A percentile compares a stretch with the other conserved stretches of the same genome.
phyloP scores from a whole-genome alignment of 1,284 basidiomycete species.

The Apiotrichum brassicae region DNA sequence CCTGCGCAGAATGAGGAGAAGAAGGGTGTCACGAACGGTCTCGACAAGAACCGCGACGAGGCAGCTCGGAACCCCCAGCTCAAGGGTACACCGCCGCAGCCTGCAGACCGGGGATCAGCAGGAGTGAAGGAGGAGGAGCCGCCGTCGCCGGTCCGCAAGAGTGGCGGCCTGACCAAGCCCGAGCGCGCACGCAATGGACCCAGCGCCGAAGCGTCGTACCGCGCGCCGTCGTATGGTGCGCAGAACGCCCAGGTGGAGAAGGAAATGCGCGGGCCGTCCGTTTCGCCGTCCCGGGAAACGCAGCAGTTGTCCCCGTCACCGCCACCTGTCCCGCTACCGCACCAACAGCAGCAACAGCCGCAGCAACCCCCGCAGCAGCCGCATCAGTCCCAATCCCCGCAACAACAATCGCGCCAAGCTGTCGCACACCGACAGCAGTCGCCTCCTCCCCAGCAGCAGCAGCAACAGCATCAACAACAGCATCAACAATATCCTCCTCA shows the following conservation, averaged over 20 bases:
- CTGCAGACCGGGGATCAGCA: conserved; percentile 34
- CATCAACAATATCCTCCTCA: conserved; percentile 4
- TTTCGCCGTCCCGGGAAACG: conserved; percentile 6
- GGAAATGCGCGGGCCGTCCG: conserved; percentile 48
- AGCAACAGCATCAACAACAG: conserved; percentile 1
- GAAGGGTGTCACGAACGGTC: conserved; percentile 45
- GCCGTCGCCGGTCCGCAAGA: conserved; percentile 21
- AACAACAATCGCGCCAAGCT: too few relatives aligned
- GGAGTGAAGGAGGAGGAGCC: conserved; percentile 45
- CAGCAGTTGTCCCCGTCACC: conserved; percentile 3
- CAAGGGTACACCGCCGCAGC: conserved; percentile 40
- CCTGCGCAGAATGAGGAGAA: conserved; percentile 39
- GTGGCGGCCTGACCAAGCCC: conserved; percentile 40
- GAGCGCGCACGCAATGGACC: conserved; percentile 45
- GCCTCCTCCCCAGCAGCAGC: conserved; percentile 14
- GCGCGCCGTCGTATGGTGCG: conserved; percentile 84
- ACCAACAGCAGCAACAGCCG: conserved; percentile 17
- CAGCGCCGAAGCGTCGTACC: conserved; percentile 78
- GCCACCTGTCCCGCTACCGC: conserved; percentile 7
- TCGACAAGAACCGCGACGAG: conserved; percentile 38
- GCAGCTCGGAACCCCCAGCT: conserved; percentile 38
- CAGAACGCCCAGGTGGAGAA: conserved; percentile 87
- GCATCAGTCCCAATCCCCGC: neutral
- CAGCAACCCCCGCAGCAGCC: neutral
- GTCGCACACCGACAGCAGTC: neutral